Base-by-base conservation (phyloP, 148 eudicot genomes). In the Gaultheria prostrata region DNA sequence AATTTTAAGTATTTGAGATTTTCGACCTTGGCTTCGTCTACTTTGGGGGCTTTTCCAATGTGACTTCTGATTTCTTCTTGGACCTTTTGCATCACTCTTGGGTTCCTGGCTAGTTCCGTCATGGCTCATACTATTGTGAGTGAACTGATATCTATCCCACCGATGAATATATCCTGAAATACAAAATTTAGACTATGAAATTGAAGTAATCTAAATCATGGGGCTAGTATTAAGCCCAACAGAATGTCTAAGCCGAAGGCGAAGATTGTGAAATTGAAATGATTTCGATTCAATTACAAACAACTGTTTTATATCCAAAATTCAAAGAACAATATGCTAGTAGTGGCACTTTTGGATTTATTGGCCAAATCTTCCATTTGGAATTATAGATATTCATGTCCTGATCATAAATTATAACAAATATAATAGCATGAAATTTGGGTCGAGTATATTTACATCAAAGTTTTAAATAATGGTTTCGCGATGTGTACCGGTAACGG, bases 41-140 rank as follows among this genome's bases (percentile, higher is more conserved):
- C 73, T 35, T 30, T 32, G 14, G 45, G 18, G 21, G 35, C 6
- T 13, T 33, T 30, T 10, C 76, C 45, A 3, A 72, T 8, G 8
- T 33, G 20, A 33, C 76, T 72, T 33, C 76, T 72, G 3, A 72
- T 72, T 35, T 72, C 45, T 4, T 24, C 76, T 75, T 75, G 78
- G 8, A 75, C 24, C 51, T 45, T 75, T 75, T 39, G n/a, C 78
- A 45, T 75, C 28, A 75, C 78, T 75, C 28, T 39, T 20, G 78
- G 78, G 48, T 75, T 75, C 15, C 17, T 75, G 14, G 30, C 51
- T 7, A 75, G 78, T 45, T 75, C 63, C 2, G 63, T 20, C 63
- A 57, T 57, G 24, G 63, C 9, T 24, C 63, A 57, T 57, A 57
- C 8, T 5, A 20, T 20, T 18, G 24, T 1, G 24, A 57, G 8